These are phyloP conservation scores for Musa schizocarpa DNA, from an alignment of 176 grass and related monocot genomes.

Conservation along the genomic window DNA sequence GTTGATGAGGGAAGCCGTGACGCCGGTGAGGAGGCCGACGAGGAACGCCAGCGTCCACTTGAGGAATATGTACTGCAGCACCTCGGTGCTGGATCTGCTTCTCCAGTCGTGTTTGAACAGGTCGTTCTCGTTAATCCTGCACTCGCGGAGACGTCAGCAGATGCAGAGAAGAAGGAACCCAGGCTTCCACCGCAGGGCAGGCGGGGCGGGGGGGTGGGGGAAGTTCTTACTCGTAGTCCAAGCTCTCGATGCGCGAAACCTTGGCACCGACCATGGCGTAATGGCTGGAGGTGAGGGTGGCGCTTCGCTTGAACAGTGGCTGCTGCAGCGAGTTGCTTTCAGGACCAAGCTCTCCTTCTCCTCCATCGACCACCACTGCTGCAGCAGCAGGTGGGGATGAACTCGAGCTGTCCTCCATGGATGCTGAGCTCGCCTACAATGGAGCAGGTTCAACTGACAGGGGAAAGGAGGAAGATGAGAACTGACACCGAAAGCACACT, in stretches of 20 bases:
- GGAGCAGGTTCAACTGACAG: neutral
- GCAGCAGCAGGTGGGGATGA: neutral
- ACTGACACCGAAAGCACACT: neutral
- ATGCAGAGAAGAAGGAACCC: neutral
- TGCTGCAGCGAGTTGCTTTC: conserved; percentile 35
- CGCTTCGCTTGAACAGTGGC: conserved; percentile 63
- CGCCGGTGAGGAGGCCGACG: conserved; percentile 76
- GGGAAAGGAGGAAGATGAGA: neutral
- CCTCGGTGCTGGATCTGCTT: conserved; percentile 73
- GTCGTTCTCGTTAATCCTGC: conserved; percentile 88
- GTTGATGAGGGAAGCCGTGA: conserved; percentile 82
- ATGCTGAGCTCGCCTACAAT: neutral
- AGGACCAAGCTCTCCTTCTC: conserved; percentile 20
- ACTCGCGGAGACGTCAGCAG: neutral
- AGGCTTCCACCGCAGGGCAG: neutral
- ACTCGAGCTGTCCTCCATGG: neutral
- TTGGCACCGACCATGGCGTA: conserved; percentile 88
- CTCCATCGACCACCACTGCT: conserved; percentile 4
- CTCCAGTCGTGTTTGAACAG: conserved; percentile 97
- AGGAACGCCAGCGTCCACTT: conserved; percentile 92
- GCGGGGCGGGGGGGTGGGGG: neutral
- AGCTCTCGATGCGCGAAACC: conserved; percentile 93
- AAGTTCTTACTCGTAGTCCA: conserved; percentile 74
- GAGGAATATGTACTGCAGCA: conserved; percentile 78
- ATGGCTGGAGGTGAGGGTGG: conserved; percentile 58